phyloP scores from a whole-genome alignment of 192 early-diverging fungal species.

The Mortierella hygrophila region DNA sequence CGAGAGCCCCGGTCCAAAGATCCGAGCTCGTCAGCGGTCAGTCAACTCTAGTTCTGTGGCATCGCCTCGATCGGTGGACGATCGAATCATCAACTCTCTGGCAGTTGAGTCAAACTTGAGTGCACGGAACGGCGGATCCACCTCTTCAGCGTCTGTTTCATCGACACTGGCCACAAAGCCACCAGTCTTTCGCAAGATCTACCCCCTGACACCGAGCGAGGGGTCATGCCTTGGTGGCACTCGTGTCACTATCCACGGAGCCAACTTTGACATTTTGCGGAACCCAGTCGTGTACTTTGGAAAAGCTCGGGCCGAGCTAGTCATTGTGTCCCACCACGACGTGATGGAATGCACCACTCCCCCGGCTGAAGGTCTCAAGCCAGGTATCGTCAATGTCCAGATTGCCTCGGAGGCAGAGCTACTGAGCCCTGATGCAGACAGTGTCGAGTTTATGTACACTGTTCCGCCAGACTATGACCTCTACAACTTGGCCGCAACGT shows the following conservation, averaged over 20 bases:
- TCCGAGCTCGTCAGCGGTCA: slow-evolving; percentile 16
- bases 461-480: slow-evolving; percentile 44
- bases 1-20: slow-evolving; percentile 23
- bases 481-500: slow-evolving; percentile 39
- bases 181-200: slow-evolving; percentile 37
- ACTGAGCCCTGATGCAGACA: slow-evolving; percentile 18
- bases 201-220: slow-evolving; percentile 44
- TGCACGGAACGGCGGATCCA: not conserved
- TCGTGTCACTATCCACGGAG: slow-evolving; percentile 43
- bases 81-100: slow-evolving; percentile 27
- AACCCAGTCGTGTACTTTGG: slow-evolving; percentile 50
- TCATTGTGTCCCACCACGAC: slow-evolving; percentile 47
- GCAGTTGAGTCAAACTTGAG: slow-evolving; percentile 6
- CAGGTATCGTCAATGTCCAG: slow-evolving; percentile 41
- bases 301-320: slow-evolving; percentile 35
- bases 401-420: slow-evolving; percentile 25
- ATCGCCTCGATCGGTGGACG: slow-evolving; percentile 38
- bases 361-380: slow-evolving; percentile 39
- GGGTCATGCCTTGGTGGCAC: slow-evolving; percentile 48
- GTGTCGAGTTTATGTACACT: slow-evolving; percentile 49
- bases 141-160: not conserved
- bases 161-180: not conserved
- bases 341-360: slow-evolving; percentile 54
- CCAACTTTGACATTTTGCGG: slow-evolving; percentile 41
- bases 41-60: slow-evolving; percentile 34